A percentile compares a stretch with the other conserved stretches of the same genome.
These are phyloP conservation scores for Sporobolomyces pararoseus DNA, from an alignment of 768 basidiomycete genomes.

Conservation along the genomic window DNA sequence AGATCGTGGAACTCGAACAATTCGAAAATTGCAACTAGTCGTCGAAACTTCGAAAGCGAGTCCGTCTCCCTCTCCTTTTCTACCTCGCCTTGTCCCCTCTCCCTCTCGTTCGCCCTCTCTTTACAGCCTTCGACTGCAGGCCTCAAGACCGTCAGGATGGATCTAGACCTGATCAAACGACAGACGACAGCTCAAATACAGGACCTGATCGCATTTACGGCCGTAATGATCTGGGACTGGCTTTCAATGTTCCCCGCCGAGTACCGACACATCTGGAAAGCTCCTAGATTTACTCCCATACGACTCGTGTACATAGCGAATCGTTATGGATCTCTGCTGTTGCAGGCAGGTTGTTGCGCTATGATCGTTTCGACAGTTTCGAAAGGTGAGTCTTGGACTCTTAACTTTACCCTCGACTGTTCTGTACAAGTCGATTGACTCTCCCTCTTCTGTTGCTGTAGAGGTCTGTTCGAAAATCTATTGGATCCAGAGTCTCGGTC, in stretches of 20 bases:
- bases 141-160: no score
- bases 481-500: not conserved
- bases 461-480: not conserved
- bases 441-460: not conserved
- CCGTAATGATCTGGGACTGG: conserved; percentile 6
- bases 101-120: no score
- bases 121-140: no score
- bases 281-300: not conserved
- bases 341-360: not conserved
- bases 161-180: no score
- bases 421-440: no score
- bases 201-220: not conserved
- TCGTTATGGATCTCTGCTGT: not conserved
- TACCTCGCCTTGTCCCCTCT: no score
- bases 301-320: conserved; percentile 11
- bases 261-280: not conserved
- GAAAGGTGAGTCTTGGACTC: not conserved
- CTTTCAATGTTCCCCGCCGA: conserved; percentile 3
- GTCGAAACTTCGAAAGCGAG: no score
- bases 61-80: no score
- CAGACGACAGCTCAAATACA: no score
- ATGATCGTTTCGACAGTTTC: not conserved
- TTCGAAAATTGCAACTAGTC: no score
- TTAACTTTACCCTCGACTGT: not conserved
- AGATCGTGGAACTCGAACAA: no score